Evolutionary conservation across 1,139 yeast species (phyloP), one percentile per base, ranked within the genome.

Genomic region (Spathaspora jeffriesii): DNA sequence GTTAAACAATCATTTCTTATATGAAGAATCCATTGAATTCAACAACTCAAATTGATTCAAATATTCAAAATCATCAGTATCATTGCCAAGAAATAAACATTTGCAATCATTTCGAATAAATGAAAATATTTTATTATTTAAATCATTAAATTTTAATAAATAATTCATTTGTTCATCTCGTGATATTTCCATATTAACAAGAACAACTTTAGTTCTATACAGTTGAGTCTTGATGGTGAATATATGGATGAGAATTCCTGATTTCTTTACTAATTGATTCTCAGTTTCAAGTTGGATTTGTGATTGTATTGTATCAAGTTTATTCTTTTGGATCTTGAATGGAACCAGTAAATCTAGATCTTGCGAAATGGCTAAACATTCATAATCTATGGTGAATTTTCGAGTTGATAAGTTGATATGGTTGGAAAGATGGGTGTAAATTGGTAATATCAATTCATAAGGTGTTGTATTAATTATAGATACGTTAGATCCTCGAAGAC

Each of bases 401-500:
- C 50, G 43, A 27, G 20, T 42, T 22, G n/a, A n/a, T 2, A 14
- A 22, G n/a, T 31, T 22, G 8, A 30, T 22, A 13, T 43, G 34
- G 8, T 25, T 23, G 5, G 23, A 21, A 23, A 50, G 25, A 14
- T 28, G 25, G 15, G 41, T 23, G 14, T 38, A 36, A 11, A 46
- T 30, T 10, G 31, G 25, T 1, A 34, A 10, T 3, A 49, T 31
- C 18, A 52, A 42, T 11, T 39, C 30, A 28, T 8, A 17, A 7
- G 18, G 32, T 32, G 25, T 37, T n/a, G 50, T 50, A 14, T 42
- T 47, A 2, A 64, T 42, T 5, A 66, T 48, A 3, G 65, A 51
- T 2, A 63, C 57, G 47, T 62, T 62, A 5, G 49, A 39, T 1
- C 61, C 61, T 4, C 46, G 44, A 6, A 62, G n/a, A 13, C 55